Evolutionary conservation across 2,329 filamentous ascomycete genomes (phyloP).

Genomic region (Alternaria conjuncta): DNA sequence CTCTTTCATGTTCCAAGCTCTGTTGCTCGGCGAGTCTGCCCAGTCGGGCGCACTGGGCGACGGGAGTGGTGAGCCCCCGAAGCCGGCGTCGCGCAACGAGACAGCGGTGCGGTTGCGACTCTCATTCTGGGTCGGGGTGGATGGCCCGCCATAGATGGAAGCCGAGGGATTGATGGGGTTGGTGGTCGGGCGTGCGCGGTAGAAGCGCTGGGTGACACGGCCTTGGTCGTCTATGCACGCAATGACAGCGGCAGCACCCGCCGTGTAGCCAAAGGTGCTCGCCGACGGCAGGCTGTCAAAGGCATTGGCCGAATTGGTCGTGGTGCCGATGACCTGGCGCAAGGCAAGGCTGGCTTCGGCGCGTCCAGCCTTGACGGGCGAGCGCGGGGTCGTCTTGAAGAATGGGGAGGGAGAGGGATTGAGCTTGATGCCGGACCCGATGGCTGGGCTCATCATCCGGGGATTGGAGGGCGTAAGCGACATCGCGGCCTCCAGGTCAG

Average conservation of each 20-base stretch:
- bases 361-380: constrained; percentile 61
- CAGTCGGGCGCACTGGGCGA: constrained; percentile 58
- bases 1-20: constrained; percentile 87
- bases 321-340: constrained; percentile 88
- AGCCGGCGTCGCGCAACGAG: constrained; percentile 57
- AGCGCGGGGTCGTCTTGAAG: constrained; percentile 66
- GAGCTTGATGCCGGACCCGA: constrained; percentile 48
- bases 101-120: constrained; percentile 65
- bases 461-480: constrained; percentile 49
- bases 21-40: constrained; percentile 66
- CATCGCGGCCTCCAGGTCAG: constrained; percentile 42
- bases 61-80: constrained; percentile 50
- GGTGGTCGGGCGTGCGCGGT: constrained; percentile 76
- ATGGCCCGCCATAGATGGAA: constrained; percentile 59
- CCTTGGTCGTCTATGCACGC: constrained; percentile 75
- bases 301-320: constrained; percentile 80
- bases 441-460: constrained; percentile 51
- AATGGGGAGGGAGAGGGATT: constrained; percentile 75
- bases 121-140: constrained; percentile 61
- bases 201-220: constrained; percentile 80
- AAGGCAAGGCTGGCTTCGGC: constrained; percentile 67
- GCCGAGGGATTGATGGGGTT: constrained; percentile 70
- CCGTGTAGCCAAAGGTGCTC: constrained; percentile 82
- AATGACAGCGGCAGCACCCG: constrained; percentile 91
- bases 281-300: constrained; percentile 80